Base-by-base conservation (phyloP, 1,284 basidiomycete genomes). In the Thelephora terrestris region DNA sequence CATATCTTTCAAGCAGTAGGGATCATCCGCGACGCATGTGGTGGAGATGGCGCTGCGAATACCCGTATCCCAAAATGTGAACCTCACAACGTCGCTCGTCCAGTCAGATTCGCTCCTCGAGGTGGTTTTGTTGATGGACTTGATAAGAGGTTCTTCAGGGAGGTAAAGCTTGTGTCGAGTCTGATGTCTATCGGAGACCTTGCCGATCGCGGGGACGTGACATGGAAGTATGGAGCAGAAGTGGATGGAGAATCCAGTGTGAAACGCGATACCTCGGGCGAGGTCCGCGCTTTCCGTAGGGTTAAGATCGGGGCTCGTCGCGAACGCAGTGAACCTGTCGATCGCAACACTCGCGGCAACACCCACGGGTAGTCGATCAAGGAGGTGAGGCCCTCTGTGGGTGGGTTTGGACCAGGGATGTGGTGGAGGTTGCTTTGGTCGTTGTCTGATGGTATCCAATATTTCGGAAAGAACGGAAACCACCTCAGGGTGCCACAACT, bases 221-320 rank as follows among this genome's bases (percentile, higher is more conserved):
- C 67, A 66, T n/a, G 64, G 53, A 45, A 64, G 69, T 49, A 85
- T 64, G 17, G 75, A 76, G 53, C 78, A 79, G 55, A 81, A 85
- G 54, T 84, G 78, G 14, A 82, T 35, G 0, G 75, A 73, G 17
- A 82, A 45, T 1, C 75, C 69, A 0, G 77, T 78, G 45, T 80
- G 76, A 12, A 85, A 57, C 18, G 82, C 81, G 37, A 91, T 61
- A 1, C 91, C 91, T 23, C 88, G 78, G 2, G 79, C 79, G 7
- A 91, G 71, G 29, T 76, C 77, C 47, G 78, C 62, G 17, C 74
- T 70, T 55, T 85, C 82, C 0, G 73, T 65, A 0, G 87, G 86
- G 52, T 87, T 88, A 44, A 91, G 71, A 59, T 93, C 91, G 32
- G 74, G 75, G 17, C 84, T 78, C 5, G 87, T 87, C 36, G 90